Percentiles rank a stretch among this genome's conserved stretches.
These are phyloP conservation scores for Phytophthora fragariaefolia DNA, from an alignment of 352 stramenopile genomes.

Conservation along the genomic window DNA sequence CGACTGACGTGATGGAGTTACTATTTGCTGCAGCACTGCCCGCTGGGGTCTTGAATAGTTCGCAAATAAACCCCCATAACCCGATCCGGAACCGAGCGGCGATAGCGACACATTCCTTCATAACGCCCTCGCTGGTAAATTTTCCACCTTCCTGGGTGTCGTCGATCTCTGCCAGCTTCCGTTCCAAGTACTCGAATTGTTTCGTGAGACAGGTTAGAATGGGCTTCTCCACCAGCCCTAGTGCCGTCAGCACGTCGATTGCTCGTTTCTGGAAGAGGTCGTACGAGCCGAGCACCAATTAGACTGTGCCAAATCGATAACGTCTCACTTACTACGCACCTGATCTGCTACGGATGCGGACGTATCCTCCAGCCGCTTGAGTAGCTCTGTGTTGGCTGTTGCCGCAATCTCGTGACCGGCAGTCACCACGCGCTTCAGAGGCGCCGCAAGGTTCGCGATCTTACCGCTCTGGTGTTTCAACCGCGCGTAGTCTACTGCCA, in stretches of 20 bases:
- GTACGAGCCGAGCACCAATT: slow-evolving; percentile 6
- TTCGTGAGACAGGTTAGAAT: slow-evolving; percentile 71
- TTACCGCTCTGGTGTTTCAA: slow-evolving; percentile 76
- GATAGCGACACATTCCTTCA: slow-evolving; percentile 61
- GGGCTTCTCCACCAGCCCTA: slow-evolving; percentile 71
- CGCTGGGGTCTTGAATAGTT: slow-evolving; percentile 67
- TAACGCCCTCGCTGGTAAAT: slow-evolving; percentile 39
- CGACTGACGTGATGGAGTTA: slow-evolving; percentile 56
- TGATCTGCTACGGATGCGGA: slow-evolving; percentile 68
- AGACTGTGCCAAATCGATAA: too few species aligned
- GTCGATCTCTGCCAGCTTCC: slow-evolving; percentile 48
- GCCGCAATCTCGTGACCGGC: slow-evolving; percentile 69
- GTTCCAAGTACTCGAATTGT: slow-evolving; percentile 71
- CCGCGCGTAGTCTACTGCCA: slow-evolving; percentile 74
- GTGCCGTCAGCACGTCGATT: slow-evolving; percentile 59
- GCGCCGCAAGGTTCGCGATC: slow-evolving; percentile 50
- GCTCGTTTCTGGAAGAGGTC: slow-evolving; percentile 50
- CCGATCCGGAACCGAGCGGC: slow-evolving; percentile 73
- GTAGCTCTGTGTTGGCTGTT: slow-evolving; percentile 63
- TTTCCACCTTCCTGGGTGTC: slow-evolving; percentile 23
- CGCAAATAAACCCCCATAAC: slow-evolving; percentile 77
- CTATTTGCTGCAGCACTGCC: slow-evolving; percentile 28
- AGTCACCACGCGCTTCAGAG: slow-evolving; percentile 61
- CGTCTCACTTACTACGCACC: slow-evolving; percentile 19
- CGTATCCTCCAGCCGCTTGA: slow-evolving; percentile 69